A percentile compares a stretch with the other conserved stretches of the same genome.
These are phyloP conservation scores for Periconia sp. DNA, from an alignment of 2,329 filamentous ascomycete species.

Conservation along the genomic window DNA sequence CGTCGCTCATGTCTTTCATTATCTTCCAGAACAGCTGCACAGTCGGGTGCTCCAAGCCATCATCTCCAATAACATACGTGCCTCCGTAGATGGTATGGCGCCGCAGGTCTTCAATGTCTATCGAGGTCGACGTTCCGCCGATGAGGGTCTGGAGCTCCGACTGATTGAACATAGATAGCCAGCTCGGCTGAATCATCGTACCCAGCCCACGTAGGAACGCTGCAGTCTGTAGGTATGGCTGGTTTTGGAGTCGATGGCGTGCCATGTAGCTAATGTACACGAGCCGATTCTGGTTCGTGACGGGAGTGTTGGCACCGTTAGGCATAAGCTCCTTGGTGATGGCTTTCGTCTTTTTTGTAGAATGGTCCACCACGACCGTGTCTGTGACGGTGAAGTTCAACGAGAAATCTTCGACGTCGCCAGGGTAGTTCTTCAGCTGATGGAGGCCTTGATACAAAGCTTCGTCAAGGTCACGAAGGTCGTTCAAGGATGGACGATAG, in stretches of 20 bases:
- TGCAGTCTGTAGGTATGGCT: conserved; percentile 80
- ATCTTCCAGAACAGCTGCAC: conserved; percentile 91
- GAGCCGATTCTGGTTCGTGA: conserved; percentile 90
- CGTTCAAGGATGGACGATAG: conserved; percentile 93
- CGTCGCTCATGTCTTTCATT: conserved; percentile 76
- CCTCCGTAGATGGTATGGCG: conserved; percentile 86
- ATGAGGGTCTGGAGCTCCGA: conserved; percentile 91
- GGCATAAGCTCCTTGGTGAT: conserved; percentile 77
- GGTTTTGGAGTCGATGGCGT: conserved; percentile 81
- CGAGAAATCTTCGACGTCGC: conserved; percentile 78
- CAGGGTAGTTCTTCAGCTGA: conserved; percentile 82
- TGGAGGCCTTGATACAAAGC: conserved; percentile 85
- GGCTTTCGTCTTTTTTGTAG: conserved; percentile 58
- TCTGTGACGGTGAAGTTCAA: conserved; percentile 92
- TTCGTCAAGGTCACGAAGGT: conserved; percentile 89
- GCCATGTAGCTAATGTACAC: conserved; percentile 95
- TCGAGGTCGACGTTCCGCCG: conserved; percentile 82
- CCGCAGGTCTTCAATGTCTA: conserved; percentile 86
- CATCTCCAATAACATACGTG: conserved; percentile 87
- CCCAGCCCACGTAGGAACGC: conserved; percentile 88
- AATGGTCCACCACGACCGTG: conserved; percentile 52
- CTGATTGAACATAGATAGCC: conserved; percentile 99
- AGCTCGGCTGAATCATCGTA: conserved; percentile 86
- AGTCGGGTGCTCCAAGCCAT: conserved; percentile 83
- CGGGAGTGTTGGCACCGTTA: conserved; percentile 75